phyloP scores from a whole-genome alignment of 2,329 filamentous ascomycete species.

The Neonectria magnoliae region DNA sequence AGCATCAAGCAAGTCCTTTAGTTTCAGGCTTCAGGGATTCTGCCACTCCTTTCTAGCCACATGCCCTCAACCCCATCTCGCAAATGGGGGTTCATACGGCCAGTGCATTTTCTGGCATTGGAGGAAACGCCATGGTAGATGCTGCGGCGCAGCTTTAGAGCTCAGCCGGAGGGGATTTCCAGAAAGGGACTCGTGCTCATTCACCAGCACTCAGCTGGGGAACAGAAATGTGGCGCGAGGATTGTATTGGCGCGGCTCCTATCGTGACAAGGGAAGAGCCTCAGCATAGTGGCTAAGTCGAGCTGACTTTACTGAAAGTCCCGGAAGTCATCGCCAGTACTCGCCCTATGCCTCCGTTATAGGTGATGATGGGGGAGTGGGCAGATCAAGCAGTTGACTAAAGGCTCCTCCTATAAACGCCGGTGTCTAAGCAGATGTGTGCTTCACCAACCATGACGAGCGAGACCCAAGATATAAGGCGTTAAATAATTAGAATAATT shows the following conservation, averaged over 20 bases:
- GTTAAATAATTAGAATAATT: not conserved
- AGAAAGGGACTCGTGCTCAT: not conserved
- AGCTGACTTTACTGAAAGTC: not conserved
- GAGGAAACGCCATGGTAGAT: not conserved
- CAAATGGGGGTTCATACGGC: not conserved
- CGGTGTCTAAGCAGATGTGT: not conserved
- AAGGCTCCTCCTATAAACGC: not conserved
- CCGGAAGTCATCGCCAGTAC: not conserved
- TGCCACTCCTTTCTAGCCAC: no score
- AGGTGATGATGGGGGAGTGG: no score
- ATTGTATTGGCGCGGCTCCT: not conserved
- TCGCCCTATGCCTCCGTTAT: not conserved
- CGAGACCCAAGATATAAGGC: not conserved
- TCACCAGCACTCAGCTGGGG: not conserved
- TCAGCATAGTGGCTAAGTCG: not conserved
- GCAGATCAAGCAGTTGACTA: not conserved
- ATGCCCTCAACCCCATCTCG: not conserved
- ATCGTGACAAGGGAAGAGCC: not conserved
- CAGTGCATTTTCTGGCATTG: not conserved
- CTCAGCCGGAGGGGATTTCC: not conserved
- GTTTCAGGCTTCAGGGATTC: not conserved
- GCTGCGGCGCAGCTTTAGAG: not conserved
- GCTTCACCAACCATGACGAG: not conserved
- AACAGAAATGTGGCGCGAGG: not conserved
- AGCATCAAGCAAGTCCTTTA: not conserved